A percentile compares a stretch with the other conserved stretches of the same genome.
Conservation (phyloP, 1,284 basidiomycete species). For the Clitocybe nebularis region DNA sequence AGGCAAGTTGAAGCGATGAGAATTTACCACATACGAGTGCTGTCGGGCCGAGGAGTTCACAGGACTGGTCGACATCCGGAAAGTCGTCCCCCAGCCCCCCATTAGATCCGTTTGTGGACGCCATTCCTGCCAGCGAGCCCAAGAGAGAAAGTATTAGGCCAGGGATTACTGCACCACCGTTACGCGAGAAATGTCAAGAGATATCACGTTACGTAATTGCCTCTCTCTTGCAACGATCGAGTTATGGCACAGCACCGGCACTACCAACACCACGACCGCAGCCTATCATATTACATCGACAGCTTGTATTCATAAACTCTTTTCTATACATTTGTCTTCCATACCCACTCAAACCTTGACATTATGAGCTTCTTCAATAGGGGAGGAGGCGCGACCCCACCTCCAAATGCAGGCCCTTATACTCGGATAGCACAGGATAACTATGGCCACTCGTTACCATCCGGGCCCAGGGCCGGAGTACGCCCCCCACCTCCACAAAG, state of each 20-base stretch:
- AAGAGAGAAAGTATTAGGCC: background rate
- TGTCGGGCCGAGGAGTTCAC: conserved; percentile 62
- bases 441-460: conserved; percentile 20
- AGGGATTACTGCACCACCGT: too few relatives aligned
- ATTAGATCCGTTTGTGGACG: conserved; percentile 8
- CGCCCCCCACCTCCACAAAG: conserved; percentile 31
- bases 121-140: conserved; percentile 5
- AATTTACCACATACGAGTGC: conserved; percentile 47
- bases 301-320: background rate
- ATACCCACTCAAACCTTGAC: conserved; percentile 1
- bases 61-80: conserved; percentile 58
- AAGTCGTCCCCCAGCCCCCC: conserved; percentile 25
- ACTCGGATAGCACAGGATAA: conserved; percentile 43
- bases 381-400: conserved; percentile 10
- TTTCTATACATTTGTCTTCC: too few relatives aligned
- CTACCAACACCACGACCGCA: conserved; percentile 1
- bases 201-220: background rate
- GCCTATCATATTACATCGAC: background rate
- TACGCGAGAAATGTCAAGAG: too few relatives aligned
- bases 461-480: conserved; percentile 24
- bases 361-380: conserved; percentile 27
- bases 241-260: background rate
- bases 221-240: background rate
- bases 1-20: conserved; percentile 11
- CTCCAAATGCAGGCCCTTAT: conserved; percentile 33